These are phyloP conservation scores for Lactifluus subvellereus DNA, from an alignment of 768 basidiomycete species.

Conservation along the genomic window DNA sequence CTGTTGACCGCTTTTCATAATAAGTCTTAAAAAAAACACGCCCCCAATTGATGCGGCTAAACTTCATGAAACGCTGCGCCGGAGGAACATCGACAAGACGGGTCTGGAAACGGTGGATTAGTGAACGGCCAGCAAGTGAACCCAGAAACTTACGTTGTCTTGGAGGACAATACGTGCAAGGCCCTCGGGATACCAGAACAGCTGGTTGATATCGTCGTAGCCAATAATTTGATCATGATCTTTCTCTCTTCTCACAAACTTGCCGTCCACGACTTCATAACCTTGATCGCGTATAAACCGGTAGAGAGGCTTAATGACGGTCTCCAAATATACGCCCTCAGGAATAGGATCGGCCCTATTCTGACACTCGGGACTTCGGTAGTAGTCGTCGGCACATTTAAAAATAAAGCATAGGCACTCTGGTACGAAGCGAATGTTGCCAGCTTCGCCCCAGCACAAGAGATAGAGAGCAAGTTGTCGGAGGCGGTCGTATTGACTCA, in stretches of 20 bases:
- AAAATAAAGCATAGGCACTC: slow-evolving; percentile 99
- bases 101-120: slow-evolving; percentile 43
- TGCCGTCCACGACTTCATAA: slow-evolving; percentile 92
- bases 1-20: slow-evolving; percentile 88
- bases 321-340: slow-evolving; percentile 88
- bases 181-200: slow-evolving; percentile 99
- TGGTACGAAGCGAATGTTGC: slow-evolving; percentile 94
- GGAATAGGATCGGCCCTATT: slow-evolving; percentile 88
- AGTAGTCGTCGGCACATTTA: slow-evolving; percentile 99
- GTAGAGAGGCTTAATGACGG: slow-evolving; percentile 92
- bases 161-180: slow-evolving; percentile 84
- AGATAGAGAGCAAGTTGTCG: slow-evolving; percentile 95
- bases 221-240: slow-evolving; percentile 96
- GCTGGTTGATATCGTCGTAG: slow-evolving; percentile 99
- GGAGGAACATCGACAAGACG: slow-evolving; percentile 90
- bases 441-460: slow-evolving; percentile 97
- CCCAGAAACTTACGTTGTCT: slow-evolving; percentile 62
- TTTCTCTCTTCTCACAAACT: slow-evolving; percentile 88
- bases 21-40: slow-evolving; percentile 99
- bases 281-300: slow-evolving; percentile 95
- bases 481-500: slow-evolving; percentile 97
- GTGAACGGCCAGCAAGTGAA: background rate
- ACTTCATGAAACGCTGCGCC: slow-evolving; percentile 87
- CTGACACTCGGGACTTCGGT: slow-evolving; percentile 96
- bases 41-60: slow-evolving; percentile 90